phyloP scores from a whole-genome alignment of 495 filamentous ascomycete genomes.

The Geopyxis carbonaria region DNA sequence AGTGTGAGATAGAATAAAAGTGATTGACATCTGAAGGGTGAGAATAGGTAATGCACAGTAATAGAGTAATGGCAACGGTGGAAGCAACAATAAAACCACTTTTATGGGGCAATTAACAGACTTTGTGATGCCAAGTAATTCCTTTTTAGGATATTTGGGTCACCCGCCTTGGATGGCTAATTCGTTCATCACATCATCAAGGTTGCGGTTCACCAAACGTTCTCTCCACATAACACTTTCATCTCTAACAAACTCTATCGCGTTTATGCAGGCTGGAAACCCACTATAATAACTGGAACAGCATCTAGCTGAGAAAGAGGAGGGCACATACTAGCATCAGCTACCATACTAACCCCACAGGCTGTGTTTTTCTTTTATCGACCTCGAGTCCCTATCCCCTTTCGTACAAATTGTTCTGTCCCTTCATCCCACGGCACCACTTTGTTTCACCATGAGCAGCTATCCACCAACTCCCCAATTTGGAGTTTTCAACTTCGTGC shows the following conservation, averaged over 20 bases:
- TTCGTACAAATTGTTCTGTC: conserved; percentile 4
- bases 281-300: neutral
- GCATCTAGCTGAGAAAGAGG: neutral
- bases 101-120: neutral
- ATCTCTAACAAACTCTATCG: too few relatives aligned
- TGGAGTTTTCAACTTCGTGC: conserved; percentile 27
- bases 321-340: neutral
- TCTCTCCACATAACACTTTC: too few relatives aligned
- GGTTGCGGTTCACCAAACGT: too few relatives aligned
- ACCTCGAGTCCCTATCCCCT: conserved; percentile 1
- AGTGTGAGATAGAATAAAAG: too few relatives aligned
- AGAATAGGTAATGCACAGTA: too few relatives aligned
- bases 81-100: too few relatives aligned
- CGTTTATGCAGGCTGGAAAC: too few relatives aligned
- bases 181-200: too few relatives aligned
- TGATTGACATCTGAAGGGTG: too few relatives aligned
- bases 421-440: conserved; percentile 2
- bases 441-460: conserved; percentile 33
- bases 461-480: conserved; percentile 38
- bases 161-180: neutral
- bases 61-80: too few relatives aligned
- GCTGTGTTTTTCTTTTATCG: neutral
- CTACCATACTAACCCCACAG: neutral
- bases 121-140: conserved; percentile 9
- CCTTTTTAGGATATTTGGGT: conserved; percentile 2